phyloP scores from a whole-genome alignment of 768 basidiomycete species.

The Cystobasidium onofrii region DNA sequence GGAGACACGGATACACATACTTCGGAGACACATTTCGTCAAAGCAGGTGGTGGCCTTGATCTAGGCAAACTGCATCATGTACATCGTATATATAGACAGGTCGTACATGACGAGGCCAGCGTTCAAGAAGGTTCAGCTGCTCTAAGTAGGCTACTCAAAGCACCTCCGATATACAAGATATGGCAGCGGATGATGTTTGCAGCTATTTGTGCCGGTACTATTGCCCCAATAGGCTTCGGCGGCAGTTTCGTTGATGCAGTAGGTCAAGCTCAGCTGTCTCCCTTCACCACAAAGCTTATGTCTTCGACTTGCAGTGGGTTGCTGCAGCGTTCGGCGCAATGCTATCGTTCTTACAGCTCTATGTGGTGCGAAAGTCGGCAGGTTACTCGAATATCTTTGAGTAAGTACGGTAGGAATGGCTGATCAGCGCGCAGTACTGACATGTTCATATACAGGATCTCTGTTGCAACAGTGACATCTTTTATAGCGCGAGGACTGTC shows the following conservation, averaged over 20 bases:
- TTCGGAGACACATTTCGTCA: conserved; percentile 75
- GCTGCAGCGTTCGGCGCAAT: conserved; percentile 62
- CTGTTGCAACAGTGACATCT: conserved; percentile 47
- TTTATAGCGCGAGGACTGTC: conserved; percentile 48
- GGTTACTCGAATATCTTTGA: conserved; percentile 88
- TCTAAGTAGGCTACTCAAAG: conserved; percentile 58
- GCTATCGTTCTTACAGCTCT: conserved; percentile 63
- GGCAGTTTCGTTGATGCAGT: conserved; percentile 55
- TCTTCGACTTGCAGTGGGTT: conserved; percentile 53
- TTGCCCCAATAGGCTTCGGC: conserved; percentile 60
- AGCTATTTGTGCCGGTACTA: conserved; percentile 63
- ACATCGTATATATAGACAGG: conserved; percentile 72
- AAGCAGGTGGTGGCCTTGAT: conserved; percentile 61
- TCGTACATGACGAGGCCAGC: conserved; percentile 85
- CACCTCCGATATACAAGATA: conserved; percentile 59
- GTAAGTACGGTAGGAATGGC: conserved; percentile 49
- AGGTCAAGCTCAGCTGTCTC: too few species aligned
- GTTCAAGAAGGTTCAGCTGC: conserved; percentile 64
- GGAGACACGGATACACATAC: conserved; percentile 70
- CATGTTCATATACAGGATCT: too few species aligned
- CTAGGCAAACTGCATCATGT: conserved; percentile 77
- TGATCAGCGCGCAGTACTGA: too few species aligned
- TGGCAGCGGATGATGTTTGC: conserved; percentile 60
- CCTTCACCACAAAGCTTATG: too few species aligned
- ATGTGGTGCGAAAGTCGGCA: conserved; percentile 63